phyloP scores from a whole-genome alignment of 805 yeast genomes.

The Ogataea degrootiae region DNA sequence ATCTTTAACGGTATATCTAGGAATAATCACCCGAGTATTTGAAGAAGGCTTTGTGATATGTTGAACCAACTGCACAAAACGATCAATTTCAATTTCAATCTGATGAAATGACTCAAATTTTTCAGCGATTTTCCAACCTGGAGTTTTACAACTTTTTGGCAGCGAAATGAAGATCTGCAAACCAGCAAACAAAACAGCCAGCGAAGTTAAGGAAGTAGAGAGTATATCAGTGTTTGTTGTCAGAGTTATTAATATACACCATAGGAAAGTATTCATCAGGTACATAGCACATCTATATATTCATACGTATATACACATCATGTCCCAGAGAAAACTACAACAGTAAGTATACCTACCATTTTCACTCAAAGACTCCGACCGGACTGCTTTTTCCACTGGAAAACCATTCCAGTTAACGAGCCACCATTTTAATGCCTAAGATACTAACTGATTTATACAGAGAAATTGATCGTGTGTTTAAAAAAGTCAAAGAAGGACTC shows the following conservation, averaged over 20 bases:
- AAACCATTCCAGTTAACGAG: too few species aligned
- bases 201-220: neutral
- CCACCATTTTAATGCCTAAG: too few species aligned
- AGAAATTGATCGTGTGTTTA: slow-evolving; percentile 90
- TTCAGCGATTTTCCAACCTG: neutral
- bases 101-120: neutral
- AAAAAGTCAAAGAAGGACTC: slow-evolving; percentile 89
- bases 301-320: slow-evolving; percentile 10
- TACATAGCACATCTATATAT: neutral
- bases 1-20: too few species aligned
- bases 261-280: neutral
- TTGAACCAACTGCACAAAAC: too few species aligned
- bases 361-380: neutral
- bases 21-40: too few species aligned
- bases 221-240: neutral
- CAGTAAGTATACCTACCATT: slow-evolving; percentile 34
- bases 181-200: neutral
- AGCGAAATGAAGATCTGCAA: too few species aligned
- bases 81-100: neutral
- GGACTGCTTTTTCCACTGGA: too few species aligned
- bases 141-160: too few species aligned
- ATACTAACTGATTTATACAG: slow-evolving; percentile 11
- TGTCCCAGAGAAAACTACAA: slow-evolving; percentile 48
- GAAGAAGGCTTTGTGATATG: too few species aligned
- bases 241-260: neutral